These are phyloP conservation scores for Capsella rubella DNA, from an alignment of 441 rosid genomes.

Conservation along the genomic window DNA sequence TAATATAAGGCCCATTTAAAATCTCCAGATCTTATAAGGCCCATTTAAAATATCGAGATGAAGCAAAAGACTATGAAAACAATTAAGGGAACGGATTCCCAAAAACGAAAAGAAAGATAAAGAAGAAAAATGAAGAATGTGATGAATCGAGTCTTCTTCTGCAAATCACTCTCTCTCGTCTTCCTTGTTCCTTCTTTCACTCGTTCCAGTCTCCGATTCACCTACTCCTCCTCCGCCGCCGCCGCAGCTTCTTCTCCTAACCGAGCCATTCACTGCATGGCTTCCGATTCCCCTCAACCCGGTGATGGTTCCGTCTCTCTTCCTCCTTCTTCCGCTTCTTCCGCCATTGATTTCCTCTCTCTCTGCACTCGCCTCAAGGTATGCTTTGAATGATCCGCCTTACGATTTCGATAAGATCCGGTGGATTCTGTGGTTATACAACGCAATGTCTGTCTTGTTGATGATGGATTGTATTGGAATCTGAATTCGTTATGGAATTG, in stretches of 20 bases:
- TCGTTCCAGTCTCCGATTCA: slow-evolving; percentile 51
- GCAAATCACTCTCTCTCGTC: slow-evolving; percentile 55
- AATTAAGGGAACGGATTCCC: slow-evolving; percentile 6
- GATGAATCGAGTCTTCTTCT: slow-evolving; percentile 54
- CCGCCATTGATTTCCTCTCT: slow-evolving; percentile 85
- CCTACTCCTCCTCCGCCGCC: slow-evolving; percentile 32
- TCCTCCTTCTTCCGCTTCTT: slow-evolving; percentile 48
- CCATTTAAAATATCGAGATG: slow-evolving; percentile 7
- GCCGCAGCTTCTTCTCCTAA: slow-evolving; percentile 33
- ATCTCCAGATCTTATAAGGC: neutral
- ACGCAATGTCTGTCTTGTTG: neutral
- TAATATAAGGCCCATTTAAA: slow-evolving; percentile 29
- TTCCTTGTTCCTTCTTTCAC: slow-evolving; percentile 51
- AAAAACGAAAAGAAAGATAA: neutral
- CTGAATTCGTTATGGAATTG: neutral
- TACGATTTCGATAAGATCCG: neutral
- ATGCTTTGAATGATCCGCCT: neutral
- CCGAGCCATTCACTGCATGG: slow-evolving; percentile 55
- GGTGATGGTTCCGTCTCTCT: slow-evolving; percentile 44
- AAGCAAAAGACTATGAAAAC: neutral
- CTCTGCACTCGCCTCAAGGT: slow-evolving; percentile 92
- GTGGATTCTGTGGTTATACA: neutral
- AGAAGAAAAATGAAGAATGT: slow-evolving; percentile 37
- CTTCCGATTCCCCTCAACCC: slow-evolving; percentile 52
- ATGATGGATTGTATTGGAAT: neutral